Evolutionary conservation across 1,284 basidiomycete genomes (phyloP).

Genomic region (Hemileia vastatrix): DNA sequence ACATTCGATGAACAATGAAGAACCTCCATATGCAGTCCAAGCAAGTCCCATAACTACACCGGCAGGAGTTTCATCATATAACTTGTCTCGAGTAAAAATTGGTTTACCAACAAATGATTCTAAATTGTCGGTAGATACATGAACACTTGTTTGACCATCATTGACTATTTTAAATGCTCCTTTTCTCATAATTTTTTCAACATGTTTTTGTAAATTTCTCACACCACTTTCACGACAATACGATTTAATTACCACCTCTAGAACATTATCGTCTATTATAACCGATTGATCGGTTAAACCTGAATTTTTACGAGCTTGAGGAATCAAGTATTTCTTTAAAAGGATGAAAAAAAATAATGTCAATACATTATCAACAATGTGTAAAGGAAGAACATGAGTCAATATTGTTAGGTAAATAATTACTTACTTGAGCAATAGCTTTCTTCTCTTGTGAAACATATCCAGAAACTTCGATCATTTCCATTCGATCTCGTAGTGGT

Average conservation of each 20-base stretch:
- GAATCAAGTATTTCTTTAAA: constrained; percentile 79
- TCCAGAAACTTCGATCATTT: constrained; percentile 88
- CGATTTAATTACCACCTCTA: constrained; percentile 86
- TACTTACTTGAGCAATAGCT: constrained; percentile 82
- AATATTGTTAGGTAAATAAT: no score
- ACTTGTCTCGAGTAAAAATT: no score
- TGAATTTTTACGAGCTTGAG: constrained; percentile 83
- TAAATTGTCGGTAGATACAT: no score
- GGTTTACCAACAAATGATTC: no score
- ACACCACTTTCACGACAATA: constrained; percentile 96
- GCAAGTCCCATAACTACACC: no score
- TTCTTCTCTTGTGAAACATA: constrained; percentile 96
- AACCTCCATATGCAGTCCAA: no score
- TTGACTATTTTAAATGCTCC: constrained; percentile 85
- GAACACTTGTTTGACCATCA: constrained; percentile 84
- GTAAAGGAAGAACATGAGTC: no score
- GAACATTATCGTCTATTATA: constrained; percentile 59
- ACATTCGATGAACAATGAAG: no score
- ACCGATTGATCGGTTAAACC: constrained; percentile 79
- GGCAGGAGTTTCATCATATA: no score
- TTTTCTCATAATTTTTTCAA: constrained; percentile 94
- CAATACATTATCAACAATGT: no score
- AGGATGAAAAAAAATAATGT: no score
- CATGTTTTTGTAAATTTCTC: constrained; percentile 73
- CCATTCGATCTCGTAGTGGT: constrained; percentile 77